Base-by-base conservation (phyloP, 2,329 filamentous ascomycete genomes). In the Eurotiales sp. region DNA sequence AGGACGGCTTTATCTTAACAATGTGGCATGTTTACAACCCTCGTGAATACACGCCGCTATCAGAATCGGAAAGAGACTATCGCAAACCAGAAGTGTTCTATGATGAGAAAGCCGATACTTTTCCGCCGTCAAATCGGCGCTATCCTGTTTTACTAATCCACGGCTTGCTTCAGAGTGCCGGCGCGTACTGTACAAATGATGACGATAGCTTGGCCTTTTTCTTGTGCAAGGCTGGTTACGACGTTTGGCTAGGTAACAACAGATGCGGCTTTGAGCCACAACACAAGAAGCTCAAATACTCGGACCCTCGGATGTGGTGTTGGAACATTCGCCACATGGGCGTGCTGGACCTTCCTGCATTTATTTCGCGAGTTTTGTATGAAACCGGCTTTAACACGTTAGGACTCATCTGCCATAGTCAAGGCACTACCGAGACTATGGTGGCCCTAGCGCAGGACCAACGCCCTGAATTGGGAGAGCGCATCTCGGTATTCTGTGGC, bases 241-340 rank as follows among this genome's bases (percentile, higher is more conserved):
- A 97, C 66, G 89, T 97, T 34, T 97, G 91, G 91, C 77, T 96
- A 14, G 92, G 92, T 4, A 95, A 96, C 71, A 96, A 96, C 64
- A 81, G 92, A 17, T 95, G 90, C 64, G 91, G 91, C 1, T 90
- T 93, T 69, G 75, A 80, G 0, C 91, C 92, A 0, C 81, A 84
- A 57, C 92, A 97, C 64, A 80, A 78, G 2, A 71, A 85, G 19
- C 79, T 96, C 34, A 71, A 81, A 2, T 84, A 87, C 58, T 74
- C 74, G 3, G 92, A 97, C 63, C 91, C 92, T 1, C 82, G 90
- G 25, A 95, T 96, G 88, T 96, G 92, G 92, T 84, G 85, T 36
- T 97, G 92, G 92, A 95, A 95, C 58, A 95, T 96, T 50, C 83
- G 88, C 0, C 89, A 96, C 63, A 95, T 96, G 87, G 92, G 90